These are phyloP conservation scores for Fonsecaea pedrosoi DNA, from an alignment of 2,329 filamentous ascomycete species.

Conservation along the genomic window DNA sequence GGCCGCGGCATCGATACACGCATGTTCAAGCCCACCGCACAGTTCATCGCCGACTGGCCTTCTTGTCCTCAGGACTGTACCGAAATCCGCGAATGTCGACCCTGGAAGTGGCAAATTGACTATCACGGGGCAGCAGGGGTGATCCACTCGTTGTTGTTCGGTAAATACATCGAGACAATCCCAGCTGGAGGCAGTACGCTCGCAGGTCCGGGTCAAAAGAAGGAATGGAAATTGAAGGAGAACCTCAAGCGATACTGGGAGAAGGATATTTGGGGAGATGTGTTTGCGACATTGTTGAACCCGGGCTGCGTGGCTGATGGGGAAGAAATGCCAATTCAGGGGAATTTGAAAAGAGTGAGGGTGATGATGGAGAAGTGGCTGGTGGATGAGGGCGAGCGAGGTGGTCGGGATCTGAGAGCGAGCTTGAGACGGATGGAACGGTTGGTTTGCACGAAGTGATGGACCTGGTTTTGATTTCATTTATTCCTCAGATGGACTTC, in stretches of 20 bases:
- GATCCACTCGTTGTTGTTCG: constrained; percentile 87
- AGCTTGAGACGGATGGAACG: constrained; percentile 38
- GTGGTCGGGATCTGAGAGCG: constrained; percentile 37
- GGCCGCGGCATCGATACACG: constrained; percentile 94
- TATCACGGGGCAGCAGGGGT: constrained; percentile 91
- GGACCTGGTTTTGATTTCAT: neutral
- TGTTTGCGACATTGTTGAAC: constrained; percentile 87
- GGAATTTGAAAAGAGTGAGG: constrained; percentile 31
- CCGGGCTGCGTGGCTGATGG: constrained; percentile 69
- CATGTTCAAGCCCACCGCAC: constrained; percentile 75
- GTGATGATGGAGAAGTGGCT: constrained; percentile 39
- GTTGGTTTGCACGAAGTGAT: constrained; percentile 29
- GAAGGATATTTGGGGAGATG: constrained; percentile 82
- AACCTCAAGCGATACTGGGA: constrained; percentile 95
- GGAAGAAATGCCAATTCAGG: constrained; percentile 72
- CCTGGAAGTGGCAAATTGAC: constrained; percentile 98
- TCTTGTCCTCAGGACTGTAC: constrained; percentile 85
- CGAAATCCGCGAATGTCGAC: constrained; percentile 90
- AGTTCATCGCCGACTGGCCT: constrained; percentile 96
- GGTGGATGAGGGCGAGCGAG: constrained; percentile 39
- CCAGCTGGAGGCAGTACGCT: constrained; percentile 32
- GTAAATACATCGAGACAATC: constrained; percentile 87
- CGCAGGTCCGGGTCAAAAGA: constrained; percentile 49
- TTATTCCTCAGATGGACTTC: neutral
- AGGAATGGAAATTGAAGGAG: constrained; percentile 81